Percentiles rank a stretch among this genome's conserved stretches.
Evolutionary conservation across 805 yeast species (phyloP).

Genomic region (Candida nitratophila): DNA sequence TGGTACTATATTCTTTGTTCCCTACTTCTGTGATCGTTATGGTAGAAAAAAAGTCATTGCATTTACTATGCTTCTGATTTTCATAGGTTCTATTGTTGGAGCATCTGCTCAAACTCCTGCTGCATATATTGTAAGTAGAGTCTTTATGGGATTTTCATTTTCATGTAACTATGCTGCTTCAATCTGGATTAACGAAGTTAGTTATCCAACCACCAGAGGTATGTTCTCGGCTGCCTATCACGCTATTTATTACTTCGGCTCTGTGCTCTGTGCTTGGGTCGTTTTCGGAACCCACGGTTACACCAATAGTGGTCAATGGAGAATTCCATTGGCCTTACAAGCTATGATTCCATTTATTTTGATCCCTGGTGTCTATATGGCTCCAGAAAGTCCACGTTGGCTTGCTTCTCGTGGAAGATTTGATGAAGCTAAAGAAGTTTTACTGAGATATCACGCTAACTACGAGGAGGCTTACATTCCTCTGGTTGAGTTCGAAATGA

Average conservation of each 20-base stretch:
- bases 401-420: constrained; percentile 19
- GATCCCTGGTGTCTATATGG: constrained; percentile 14
- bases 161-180: constrained; percentile 17
- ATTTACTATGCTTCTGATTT: constrained; percentile 6
- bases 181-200: constrained; percentile 22
- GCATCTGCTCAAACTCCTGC: constrained; percentile 12
- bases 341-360: constrained; percentile 31
- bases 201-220: constrained; percentile 20
- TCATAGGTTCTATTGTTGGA: constrained; percentile 13
- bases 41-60: constrained; percentile 11
- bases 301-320: constrained; percentile 44
- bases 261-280: constrained; percentile 36
- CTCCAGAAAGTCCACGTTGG: constrained; percentile 29
- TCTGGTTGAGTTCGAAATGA: constrained; percentile 18
- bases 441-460: constrained; percentile 22
- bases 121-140: constrained; percentile 11
- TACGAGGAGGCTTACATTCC: constrained; percentile 23
- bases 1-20: constrained; percentile 10
- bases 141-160: constrained; percentile 11
- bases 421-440: constrained; percentile 21
- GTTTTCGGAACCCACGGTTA: constrained; percentile 26
- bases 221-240: constrained; percentile 34
- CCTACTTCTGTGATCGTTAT: constrained; percentile 5
- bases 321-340: constrained; percentile 38
- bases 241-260: constrained; percentile 36